phyloP scores from a whole-genome alignment of 257 asterid genomes.

The Cynanchum wilfordii region DNA sequence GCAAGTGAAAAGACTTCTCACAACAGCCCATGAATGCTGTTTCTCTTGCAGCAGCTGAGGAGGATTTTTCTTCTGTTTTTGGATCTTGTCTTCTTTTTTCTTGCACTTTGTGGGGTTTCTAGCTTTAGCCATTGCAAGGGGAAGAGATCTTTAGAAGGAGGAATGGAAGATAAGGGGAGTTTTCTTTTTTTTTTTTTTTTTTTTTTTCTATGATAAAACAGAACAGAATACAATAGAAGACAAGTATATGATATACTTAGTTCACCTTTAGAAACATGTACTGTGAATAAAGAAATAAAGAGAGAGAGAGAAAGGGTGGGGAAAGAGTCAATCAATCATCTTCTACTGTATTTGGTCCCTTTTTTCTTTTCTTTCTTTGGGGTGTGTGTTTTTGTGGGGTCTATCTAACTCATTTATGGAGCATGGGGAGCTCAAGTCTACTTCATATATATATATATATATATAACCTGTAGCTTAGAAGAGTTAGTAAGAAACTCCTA shows the following conservation, averaged over 20 bases:
- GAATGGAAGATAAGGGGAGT: not conserved
- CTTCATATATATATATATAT: too few relatives aligned
- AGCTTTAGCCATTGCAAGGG: conserved; percentile 43
- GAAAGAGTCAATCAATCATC: not conserved
- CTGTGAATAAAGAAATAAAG: not conserved
- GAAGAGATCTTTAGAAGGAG: conserved; percentile 4
- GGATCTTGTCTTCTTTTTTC: conserved; percentile 9
- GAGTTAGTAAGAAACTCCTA: too few relatives aligned
- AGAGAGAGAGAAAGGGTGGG: not conserved
- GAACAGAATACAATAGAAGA: not conserved
- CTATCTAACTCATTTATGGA: too few relatives aligned
- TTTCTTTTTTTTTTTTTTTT: too few relatives aligned
- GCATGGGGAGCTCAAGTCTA: too few relatives aligned
- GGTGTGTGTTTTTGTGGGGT: too few relatives aligned
- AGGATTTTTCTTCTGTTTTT: not conserved
- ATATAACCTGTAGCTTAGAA: too few relatives aligned
- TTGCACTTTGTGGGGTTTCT: conserved; percentile 22
- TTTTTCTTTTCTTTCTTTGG: too few relatives aligned
- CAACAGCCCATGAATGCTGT: conserved; percentile 89
- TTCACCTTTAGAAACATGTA: not conserved
- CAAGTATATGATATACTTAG: not conserved
- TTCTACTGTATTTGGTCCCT: too few relatives aligned
- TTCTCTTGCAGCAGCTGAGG: conserved; percentile 30
- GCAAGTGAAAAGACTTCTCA: conserved; percentile 81
- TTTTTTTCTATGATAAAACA: not conserved